Percentiles rank a stretch among this genome's conserved stretches.
phyloP scores from a whole-genome alignment of 306 rosid species.

The Chamaecrista fasciculata region DNA sequence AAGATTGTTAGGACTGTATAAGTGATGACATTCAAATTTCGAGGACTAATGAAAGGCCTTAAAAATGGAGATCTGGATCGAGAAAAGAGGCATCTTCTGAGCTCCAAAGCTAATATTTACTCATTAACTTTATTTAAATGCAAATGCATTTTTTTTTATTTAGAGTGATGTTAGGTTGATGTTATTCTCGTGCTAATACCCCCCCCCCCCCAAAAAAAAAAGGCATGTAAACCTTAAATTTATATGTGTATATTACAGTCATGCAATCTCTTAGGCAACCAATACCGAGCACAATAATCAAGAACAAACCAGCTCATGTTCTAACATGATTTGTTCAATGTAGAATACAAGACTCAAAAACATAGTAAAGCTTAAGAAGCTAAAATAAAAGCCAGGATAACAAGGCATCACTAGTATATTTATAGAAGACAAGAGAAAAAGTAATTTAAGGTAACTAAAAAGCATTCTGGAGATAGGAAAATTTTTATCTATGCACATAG shows the following conservation, averaged over 20 bases:
- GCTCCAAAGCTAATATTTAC: neutral
- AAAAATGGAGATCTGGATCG: neutral
- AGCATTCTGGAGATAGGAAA: constrained; percentile 5
- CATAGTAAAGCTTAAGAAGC: neutral
- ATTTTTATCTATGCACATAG: neutral
- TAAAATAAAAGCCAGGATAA: neutral
- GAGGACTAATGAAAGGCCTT: neutral
- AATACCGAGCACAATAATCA: neutral
- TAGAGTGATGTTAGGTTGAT: no score
- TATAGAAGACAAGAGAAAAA: neutral
- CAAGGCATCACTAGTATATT: neutral
- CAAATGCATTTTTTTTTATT: no score
- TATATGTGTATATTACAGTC: neutral
- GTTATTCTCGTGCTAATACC: no score
- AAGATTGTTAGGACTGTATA: neutral
- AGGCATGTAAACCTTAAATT: neutral
- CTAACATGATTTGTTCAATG: neutral
- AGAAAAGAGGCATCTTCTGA: no score
- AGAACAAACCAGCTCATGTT: neutral
- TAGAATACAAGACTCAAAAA: neutral
- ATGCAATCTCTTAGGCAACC: neutral
- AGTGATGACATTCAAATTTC: neutral
- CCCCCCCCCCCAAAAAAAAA: no score
- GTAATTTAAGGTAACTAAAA: neutral
- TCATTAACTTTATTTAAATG: neutral